Percentiles rank a stretch among this genome's conserved stretches.
phyloP scores from a whole-genome alignment of 306 rosid species.

The Fragaria ananassa region DNA sequence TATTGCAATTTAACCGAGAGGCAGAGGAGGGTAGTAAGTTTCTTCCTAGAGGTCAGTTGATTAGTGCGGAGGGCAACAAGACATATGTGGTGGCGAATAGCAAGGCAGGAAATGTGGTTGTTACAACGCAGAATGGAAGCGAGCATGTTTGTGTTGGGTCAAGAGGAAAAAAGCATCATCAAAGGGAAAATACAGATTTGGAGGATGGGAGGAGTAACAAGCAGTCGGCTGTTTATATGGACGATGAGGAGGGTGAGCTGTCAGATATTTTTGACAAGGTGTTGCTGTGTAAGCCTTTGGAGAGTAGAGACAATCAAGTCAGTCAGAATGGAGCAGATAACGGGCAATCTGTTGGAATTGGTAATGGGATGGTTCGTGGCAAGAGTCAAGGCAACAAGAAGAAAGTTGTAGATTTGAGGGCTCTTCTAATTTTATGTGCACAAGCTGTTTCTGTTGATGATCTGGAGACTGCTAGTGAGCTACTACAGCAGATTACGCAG shows the following conservation, averaged over 20 bases:
- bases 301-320: too few relatives aligned
- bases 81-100: conserved; percentile 19
- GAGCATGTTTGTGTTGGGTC: conserved; percentile 20
- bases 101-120: conserved; percentile 1
- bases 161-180: conserved; percentile 32
- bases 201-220: conserved; percentile 35
- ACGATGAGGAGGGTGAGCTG: too few relatives aligned
- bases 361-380: conserved; percentile 25
- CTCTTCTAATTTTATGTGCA: conserved; percentile 57
- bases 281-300: too few relatives aligned
- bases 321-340: conserved; percentile 12
- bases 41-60: conserved; percentile 46
- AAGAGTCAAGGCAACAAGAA: conserved; percentile 44
- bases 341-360: too few relatives aligned
- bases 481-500: conserved; percentile 62
- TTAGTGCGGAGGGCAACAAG: conserved; percentile 23
- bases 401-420: conserved; percentile 58
- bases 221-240: conserved; percentile 30
- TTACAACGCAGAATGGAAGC: conserved; percentile 25
- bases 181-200: conserved; percentile 21
- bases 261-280: too few relatives aligned
- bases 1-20: conserved; percentile 51
- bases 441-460: conserved; percentile 61
- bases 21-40: conserved; percentile 59
- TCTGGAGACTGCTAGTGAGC: conserved; percentile 52